Evolutionary conservation across 2,329 filamentous ascomycete species (phyloP).

Genomic region (Trichoderma harzianum): DNA sequence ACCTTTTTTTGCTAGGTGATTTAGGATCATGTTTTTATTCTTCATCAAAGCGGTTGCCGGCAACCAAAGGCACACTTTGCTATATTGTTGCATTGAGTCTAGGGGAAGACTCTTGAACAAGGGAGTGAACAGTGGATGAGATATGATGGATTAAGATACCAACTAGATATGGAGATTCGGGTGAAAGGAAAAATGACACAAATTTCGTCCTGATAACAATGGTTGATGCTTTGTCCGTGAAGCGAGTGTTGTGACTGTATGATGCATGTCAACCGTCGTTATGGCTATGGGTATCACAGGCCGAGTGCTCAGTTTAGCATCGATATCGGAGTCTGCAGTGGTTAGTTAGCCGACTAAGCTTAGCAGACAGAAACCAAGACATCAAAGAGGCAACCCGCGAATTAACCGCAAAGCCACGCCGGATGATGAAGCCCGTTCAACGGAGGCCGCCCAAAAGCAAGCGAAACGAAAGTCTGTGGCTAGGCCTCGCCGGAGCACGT

Average conservation of each 20-base stretch:
- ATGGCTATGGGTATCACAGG: neutral
- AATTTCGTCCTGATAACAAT: neutral
- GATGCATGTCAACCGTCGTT: neutral
- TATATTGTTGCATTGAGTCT: neutral
- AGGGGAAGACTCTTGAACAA: neutral
- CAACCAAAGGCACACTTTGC: neutral
- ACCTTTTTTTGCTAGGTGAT: neutral
- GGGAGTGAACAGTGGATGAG: neutral
- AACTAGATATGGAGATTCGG: neutral
- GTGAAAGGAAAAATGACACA: neutral
- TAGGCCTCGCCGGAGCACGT: neutral
- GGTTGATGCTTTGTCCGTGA: neutral
- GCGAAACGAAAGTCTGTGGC: neutral
- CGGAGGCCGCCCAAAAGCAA: neutral
- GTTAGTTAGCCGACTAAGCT: neutral
- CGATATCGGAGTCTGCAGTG: neutral
- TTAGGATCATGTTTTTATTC: neutral
- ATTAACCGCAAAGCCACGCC: neutral
- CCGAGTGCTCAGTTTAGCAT: neutral
- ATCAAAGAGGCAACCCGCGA: neutral
- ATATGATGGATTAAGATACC: neutral
- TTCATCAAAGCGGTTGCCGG: constrained; percentile 1
- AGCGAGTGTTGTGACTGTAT: neutral
- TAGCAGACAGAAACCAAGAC: neutral
- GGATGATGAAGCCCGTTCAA: neutral